phyloP scores from a whole-genome alignment of 2,329 filamentous ascomycete genomes.

The Diplodia scrobiculata region DNA sequence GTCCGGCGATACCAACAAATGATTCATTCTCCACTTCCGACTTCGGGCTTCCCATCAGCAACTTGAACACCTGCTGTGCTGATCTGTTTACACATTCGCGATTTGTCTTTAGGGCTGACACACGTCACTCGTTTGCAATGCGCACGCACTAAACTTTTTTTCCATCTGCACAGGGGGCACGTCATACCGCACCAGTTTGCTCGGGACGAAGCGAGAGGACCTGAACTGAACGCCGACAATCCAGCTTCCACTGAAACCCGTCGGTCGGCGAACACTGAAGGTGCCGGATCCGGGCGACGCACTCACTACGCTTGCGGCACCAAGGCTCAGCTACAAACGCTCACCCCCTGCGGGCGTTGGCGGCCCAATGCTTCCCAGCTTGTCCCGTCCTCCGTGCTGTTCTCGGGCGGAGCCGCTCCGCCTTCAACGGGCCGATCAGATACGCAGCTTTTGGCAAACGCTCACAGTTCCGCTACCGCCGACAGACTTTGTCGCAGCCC shows the following conservation, averaged over 20 bases:
- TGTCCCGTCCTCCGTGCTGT: constrained; percentile 7
- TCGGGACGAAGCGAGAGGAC: constrained; percentile 21
- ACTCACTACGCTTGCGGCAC: background rate
- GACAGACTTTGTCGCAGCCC: background rate
- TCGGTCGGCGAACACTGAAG: background rate
- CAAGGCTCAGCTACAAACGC: background rate
- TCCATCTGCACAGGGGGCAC: background rate
- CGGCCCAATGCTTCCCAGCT: constrained; percentile 16
- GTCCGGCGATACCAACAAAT: constrained; percentile 27
- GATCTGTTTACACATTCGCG: constrained; percentile 23
- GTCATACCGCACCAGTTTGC: constrained; percentile 7
- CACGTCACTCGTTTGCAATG: constrained; percentile 18
- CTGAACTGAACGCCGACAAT: constrained; percentile 1
- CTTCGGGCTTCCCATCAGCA: constrained; percentile 2
- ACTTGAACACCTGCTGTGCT: constrained; percentile 5
- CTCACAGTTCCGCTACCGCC: background rate
- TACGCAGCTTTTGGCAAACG: background rate
- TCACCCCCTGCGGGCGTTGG: background rate
- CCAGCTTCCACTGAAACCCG: background rate
- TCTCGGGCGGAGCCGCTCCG: constrained; percentile 15
- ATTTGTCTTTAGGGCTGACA: constrained; percentile 11
- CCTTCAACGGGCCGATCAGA: constrained; percentile 11
- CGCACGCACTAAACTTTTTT: constrained; percentile 19
- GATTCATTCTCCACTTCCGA: constrained; percentile 29
- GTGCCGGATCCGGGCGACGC: background rate